Evolutionary conservation across 108 stramenopile species (phyloP).

Genomic region (Schizochytrium sp.): DNA sequence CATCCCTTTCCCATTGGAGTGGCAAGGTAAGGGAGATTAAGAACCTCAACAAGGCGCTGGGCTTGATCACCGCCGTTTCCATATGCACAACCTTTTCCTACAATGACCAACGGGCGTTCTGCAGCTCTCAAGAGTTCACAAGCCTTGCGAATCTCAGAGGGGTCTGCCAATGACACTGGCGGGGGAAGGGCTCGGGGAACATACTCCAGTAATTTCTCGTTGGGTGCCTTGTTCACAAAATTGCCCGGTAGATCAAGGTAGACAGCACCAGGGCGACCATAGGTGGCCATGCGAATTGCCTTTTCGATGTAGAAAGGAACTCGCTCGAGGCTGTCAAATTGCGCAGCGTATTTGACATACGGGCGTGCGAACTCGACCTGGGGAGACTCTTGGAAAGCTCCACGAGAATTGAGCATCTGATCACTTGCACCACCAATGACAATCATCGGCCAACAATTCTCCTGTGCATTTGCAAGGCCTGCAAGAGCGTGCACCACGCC

Average conservation of each 20-base stretch:
- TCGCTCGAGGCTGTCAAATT: constrained; percentile 51
- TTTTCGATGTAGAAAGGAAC: constrained; percentile 56
- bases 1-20: constrained; percentile 61
- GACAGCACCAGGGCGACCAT: constrained; percentile 51
- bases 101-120: constrained; percentile 44
- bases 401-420: constrained; percentile 40
- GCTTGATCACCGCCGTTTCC: not conserved
- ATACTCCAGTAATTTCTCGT: not conserved
- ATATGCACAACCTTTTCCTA: constrained; percentile 44
- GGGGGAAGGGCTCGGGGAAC: constrained; percentile 43
- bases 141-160: constrained; percentile 48
- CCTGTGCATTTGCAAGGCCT: constrained; percentile 59
- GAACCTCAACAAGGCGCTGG: not conserved
- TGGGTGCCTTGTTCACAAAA: constrained; percentile 45
- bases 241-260: constrained; percentile 55
- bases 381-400: constrained; percentile 57
- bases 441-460: constrained; percentile 58
- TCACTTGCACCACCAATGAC: constrained; percentile 55
- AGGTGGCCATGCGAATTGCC: constrained; percentile 46
- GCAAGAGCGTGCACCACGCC: constrained; percentile 55
- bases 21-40: constrained; percentile 23
- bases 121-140: not conserved
- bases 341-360: constrained; percentile 54
- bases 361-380: constrained; percentile 61
- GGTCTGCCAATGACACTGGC: constrained; percentile 32